These are phyloP conservation scores for Cladosporium austrohemisphaericum DNA, from an alignment of 2,329 filamentous ascomycete genomes.

Conservation along the genomic window DNA sequence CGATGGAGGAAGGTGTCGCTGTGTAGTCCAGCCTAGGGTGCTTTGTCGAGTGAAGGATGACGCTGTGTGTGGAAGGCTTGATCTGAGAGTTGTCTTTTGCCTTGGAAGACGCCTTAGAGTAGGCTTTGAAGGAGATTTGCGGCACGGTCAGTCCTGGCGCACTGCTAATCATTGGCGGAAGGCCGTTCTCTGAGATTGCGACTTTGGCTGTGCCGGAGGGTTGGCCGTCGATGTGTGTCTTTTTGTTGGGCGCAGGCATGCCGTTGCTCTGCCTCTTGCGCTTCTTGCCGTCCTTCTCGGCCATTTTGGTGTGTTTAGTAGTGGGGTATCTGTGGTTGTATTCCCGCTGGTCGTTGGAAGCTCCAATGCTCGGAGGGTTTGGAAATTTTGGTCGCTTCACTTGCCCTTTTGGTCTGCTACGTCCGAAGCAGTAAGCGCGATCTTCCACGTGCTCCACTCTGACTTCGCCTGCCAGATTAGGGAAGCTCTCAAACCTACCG, in stretches of 20 bases:
- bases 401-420: neutral
- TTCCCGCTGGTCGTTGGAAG: neutral
- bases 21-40: slow-evolving; percentile 59
- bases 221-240: slow-evolving; percentile 25
- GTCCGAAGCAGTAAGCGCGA: neutral
- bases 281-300: slow-evolving; percentile 44
- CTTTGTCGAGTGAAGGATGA: slow-evolving; percentile 59
- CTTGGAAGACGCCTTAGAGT: slow-evolving; percentile 37
- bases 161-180: slow-evolving; percentile 30
- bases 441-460: too few species aligned
- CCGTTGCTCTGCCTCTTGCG: slow-evolving; percentile 47
- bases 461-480: too few species aligned
- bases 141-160: slow-evolving; percentile 42
- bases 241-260: slow-evolving; percentile 41
- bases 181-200: slow-evolving; percentile 19
- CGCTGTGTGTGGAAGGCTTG: slow-evolving; percentile 36
- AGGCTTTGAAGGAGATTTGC: slow-evolving; percentile 46
- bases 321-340: neutral
- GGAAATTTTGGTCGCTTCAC: slow-evolving; percentile 6
- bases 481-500: too few species aligned
- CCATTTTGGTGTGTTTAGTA: slow-evolving; percentile 22
- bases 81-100: slow-evolving; percentile 8
- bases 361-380: slow-evolving; percentile 4
- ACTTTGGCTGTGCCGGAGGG: slow-evolving; percentile 27
- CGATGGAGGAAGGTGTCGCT: slow-evolving; percentile 36